A percentile compares a stretch with the other conserved stretches of the same genome.
Conservation (phyloP, 176 grass and related monocot genomes). For the Juncus inflexus region DNA sequence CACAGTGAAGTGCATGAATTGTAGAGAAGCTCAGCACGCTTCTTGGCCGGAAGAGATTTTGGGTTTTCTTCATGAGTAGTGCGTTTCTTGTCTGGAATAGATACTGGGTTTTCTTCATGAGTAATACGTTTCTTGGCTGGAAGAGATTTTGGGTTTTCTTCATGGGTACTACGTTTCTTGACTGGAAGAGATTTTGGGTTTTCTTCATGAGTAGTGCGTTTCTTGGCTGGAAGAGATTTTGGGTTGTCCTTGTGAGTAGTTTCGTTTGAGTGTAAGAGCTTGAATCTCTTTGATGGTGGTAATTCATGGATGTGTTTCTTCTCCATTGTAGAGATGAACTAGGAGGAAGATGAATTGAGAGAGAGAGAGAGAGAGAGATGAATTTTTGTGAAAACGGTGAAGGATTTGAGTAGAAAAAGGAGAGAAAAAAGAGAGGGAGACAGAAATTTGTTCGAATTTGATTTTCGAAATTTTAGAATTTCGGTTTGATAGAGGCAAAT, state of each 20-base stretch:
- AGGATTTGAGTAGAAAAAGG: background rate
- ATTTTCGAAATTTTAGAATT: background rate
- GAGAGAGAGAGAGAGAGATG: conserved; percentile 19
- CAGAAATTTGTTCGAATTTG: conserved; percentile 12
- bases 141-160: conserved; percentile 7
- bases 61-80: background rate
- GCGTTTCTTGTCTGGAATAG: background rate
- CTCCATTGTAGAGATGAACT: conserved; percentile 15
- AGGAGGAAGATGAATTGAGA: background rate
- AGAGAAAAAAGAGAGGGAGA: conserved; percentile 4
- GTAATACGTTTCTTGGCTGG: background rate
- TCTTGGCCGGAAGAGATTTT: conserved; percentile 35
- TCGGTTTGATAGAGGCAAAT: background rate
- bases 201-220: background rate
- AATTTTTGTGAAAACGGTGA: background rate
- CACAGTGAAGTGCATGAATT: background rate
- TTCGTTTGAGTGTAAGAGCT: conserved; percentile 28
- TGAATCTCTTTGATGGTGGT: conserved; percentile 78
- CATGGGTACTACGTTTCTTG: background rate
- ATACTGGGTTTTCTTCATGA: background rate
- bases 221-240: conserved; percentile 1
- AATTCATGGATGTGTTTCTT: conserved; percentile 35
- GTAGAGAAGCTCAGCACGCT: background rate
- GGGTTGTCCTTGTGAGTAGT: background rate
- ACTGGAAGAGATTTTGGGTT: conserved; percentile 6